Evolutionary conservation across 2,329 filamentous ascomycete genomes (phyloP).

Genomic region (Drechslerella coelobrocha): DNA sequence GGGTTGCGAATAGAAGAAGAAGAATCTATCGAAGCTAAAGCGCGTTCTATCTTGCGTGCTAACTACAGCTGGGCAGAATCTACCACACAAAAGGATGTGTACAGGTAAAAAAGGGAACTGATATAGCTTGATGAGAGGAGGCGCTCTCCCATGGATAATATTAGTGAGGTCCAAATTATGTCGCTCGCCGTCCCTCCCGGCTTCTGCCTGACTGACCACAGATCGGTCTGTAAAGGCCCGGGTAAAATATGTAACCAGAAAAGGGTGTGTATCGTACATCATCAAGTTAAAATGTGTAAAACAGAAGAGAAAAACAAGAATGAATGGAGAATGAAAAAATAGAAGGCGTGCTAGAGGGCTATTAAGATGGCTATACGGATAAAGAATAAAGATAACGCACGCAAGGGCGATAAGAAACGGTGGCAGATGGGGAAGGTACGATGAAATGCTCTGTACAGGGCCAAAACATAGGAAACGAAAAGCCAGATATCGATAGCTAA

Average conservation of each 20-base stretch:
- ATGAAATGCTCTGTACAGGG: conserved; percentile 44
- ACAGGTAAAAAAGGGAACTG: background rate
- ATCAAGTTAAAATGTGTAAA: conserved; percentile 47
- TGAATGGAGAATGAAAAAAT: conserved; percentile 5
- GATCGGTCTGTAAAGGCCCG: background rate
- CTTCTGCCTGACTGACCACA: background rate
- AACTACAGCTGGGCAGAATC: background rate
- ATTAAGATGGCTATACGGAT: conserved; percentile 39
- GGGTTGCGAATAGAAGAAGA: too few relatives aligned
- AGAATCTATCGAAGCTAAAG: conserved; percentile 6
- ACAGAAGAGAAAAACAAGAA: conserved; percentile 5
- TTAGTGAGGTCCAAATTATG: conserved; percentile 15
- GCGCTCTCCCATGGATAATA: conserved; percentile 11
- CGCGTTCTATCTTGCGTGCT: conserved; percentile 16
- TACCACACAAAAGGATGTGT: background rate
- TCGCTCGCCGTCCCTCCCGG: conserved; percentile 6
- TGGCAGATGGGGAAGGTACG: conserved; percentile 18
- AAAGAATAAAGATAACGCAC: conserved; percentile 4
- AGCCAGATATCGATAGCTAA: conserved; percentile 3
- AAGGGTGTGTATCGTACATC: conserved; percentile 47
- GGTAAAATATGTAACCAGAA: conserved; percentile 16
- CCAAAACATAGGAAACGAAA: conserved; percentile 27
- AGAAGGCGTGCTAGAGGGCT: conserved; percentile 24
- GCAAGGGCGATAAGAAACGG: conserved; percentile 16
- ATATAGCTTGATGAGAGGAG: conserved; percentile 20